Conservation (phyloP, 345 rosid genomes). For the Punica granatum region DNA sequence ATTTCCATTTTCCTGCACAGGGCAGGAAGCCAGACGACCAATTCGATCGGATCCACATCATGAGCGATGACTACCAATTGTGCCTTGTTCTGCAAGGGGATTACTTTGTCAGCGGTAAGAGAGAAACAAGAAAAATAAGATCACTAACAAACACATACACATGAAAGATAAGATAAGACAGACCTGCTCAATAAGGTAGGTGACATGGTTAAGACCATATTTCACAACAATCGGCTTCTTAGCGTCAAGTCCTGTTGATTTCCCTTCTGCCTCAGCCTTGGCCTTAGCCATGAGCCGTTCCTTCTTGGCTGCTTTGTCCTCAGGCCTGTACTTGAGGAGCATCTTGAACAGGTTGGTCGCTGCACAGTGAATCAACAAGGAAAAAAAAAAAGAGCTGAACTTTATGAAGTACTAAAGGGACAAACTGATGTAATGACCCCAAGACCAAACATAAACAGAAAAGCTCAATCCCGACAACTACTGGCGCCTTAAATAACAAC, state of each 20-base stretch:
- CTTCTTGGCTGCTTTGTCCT: slow-evolving; percentile 60
- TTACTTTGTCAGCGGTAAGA: not conserved
- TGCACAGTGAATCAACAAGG: slow-evolving; percentile 13
- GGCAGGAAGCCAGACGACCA: slow-evolving; percentile 60
- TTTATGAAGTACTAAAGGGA: not conserved
- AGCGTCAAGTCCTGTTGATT: slow-evolving; percentile 25
- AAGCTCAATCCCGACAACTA: not conserved
- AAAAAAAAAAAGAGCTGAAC: not conserved
- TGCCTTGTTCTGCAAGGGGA: slow-evolving; percentile 55
- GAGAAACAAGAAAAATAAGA: not conserved
- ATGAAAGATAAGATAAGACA: not conserved
- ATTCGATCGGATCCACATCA: slow-evolving; percentile 54
- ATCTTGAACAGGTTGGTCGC: slow-evolving; percentile 57
- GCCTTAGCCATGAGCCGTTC: slow-evolving; percentile 49
- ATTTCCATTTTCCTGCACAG: slow-evolving; percentile 55
- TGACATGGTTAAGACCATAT: slow-evolving; percentile 67
- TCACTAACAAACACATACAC: not conserved
- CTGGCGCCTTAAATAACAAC: not conserved
- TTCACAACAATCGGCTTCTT: slow-evolving; percentile 70
- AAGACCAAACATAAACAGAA: not conserved
- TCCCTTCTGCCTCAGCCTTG: slow-evolving; percentile 61
- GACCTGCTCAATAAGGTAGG: slow-evolving; percentile 73
- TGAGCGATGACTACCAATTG: slow-evolving; percentile 53
- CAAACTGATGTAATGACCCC: not conserved
- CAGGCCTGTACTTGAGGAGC: slow-evolving; percentile 64